Base-by-base conservation (phyloP, 164 flowering plant species). In the Akebia trifoliata region DNA sequence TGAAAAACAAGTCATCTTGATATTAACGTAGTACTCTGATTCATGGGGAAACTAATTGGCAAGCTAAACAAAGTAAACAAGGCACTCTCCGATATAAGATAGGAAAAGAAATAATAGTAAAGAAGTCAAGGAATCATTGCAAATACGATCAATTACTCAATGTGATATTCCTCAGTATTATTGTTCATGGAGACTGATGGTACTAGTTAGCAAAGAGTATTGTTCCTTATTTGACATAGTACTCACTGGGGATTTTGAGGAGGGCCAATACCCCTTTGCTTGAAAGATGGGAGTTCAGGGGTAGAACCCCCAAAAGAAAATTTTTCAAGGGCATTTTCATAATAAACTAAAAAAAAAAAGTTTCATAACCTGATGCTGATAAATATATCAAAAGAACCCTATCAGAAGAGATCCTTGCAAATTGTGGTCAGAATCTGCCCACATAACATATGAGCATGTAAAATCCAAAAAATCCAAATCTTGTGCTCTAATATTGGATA, bases 321-420 rank as follows among this genome's bases (percentile, higher is more conserved):
- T n/a, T n/a, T n/a, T n/a, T n/a, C n/a, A n/a, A n/a, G n/a, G n/a
- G n/a, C n/a, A n/a, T n/a, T 17, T 17, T 22, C 8, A 14, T 44
- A 44, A 25, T 8, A 44, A 22, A 44, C 26, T 52, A 8, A 15
- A 52, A 38, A 54, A 24, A 39, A 57, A 42, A 26, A 28, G 50
- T 35, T 56, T 17, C 28, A 28, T 35, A 36, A 81, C 93, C 91
- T 82, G 90, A 70, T 62, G 87, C 87, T 44, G 98, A 92, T 43
- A 92, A 59, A 73, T 92, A 89, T 56, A 92, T 64, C 44, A 92
- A 68, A 58, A 92, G 73, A 69, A 92, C 69, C 31, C 98, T 95
- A 75, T 92, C 90, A 64, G 78, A 57, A 48, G 90, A 81, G 17
- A 92, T 87, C 96, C 73, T 88, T 95, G 56, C 87, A 86, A 5